Evolutionary conservation across 805 yeast genomes (phyloP).

Genomic region (Candida nanaspora): DNA sequence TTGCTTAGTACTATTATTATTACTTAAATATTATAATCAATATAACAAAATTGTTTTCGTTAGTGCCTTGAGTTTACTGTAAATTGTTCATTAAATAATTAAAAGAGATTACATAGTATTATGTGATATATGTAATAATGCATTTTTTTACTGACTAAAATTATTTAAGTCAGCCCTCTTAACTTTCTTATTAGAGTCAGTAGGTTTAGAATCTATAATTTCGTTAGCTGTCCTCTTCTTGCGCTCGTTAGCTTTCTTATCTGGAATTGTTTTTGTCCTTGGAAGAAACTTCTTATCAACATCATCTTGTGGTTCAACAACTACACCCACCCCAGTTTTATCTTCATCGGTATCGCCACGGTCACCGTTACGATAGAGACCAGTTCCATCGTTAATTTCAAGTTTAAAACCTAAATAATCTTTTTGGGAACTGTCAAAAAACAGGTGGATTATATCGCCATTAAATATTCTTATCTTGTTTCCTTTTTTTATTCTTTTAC

Average conservation of each 20-base stretch:
- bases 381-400: slow-evolving; percentile 51
- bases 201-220: too few relatives aligned
- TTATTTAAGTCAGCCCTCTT: slow-evolving; percentile 18
- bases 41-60: too few relatives aligned
- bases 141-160: neutral
- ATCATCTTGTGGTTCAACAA: slow-evolving; percentile 14
- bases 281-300: slow-evolving; percentile 5
- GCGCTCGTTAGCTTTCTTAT: neutral
- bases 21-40: too few relatives aligned
- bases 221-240: too few relatives aligned
- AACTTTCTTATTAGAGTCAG: slow-evolving; percentile 7
- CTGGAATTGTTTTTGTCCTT: neutral
- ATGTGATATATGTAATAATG: too few relatives aligned
- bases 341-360: slow-evolving; percentile 5
- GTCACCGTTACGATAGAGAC: slow-evolving; percentile 44
- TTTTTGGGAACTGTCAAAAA: slow-evolving; percentile 48
- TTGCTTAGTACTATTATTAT: neutral
- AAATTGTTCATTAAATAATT: too few relatives aligned
- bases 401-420: slow-evolving; percentile 50
- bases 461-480: slow-evolving; percentile 53
- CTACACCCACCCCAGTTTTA: slow-evolving; percentile 1
- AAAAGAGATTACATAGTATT: too few relatives aligned
- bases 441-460: slow-evolving; percentile 60
- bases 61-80: too few relatives aligned
- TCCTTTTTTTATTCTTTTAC: slow-evolving; percentile 50